phyloP scores from a whole-genome alignment of 768 basidiomycete genomes.

The Cystobasidium onofrii region DNA sequence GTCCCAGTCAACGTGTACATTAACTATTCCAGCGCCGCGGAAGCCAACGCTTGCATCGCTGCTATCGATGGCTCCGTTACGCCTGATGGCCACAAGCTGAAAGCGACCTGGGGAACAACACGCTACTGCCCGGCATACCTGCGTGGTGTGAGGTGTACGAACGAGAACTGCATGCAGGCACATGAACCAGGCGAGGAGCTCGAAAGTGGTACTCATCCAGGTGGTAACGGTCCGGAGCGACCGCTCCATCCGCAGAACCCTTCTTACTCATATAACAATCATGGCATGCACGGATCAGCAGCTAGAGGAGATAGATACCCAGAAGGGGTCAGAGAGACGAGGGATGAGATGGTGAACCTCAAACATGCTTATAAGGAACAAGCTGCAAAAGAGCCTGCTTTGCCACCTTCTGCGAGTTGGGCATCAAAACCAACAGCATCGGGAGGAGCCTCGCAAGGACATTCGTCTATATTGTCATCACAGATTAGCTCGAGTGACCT shows the following conservation, averaged over 20 bases:
- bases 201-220: constrained; percentile 54
- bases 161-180: constrained; percentile 82
- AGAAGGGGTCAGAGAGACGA: constrained; percentile 45
- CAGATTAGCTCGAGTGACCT: constrained; percentile 29
- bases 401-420: constrained; percentile 5
- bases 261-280: neutral
- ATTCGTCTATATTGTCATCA: constrained; percentile 33
- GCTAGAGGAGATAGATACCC: constrained; percentile 76
- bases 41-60: constrained; percentile 83
- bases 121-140: constrained; percentile 97
- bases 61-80: constrained; percentile 87
- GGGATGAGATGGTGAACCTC: constrained; percentile 26
- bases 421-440: constrained; percentile 31
- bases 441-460: constrained; percentile 32
- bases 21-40: constrained; percentile 86
- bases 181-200: constrained; percentile 99
- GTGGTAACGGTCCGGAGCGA: constrained; percentile 34
- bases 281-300: constrained; percentile 55
- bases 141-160: constrained; percentile 70
- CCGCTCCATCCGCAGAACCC: constrained; percentile 10
- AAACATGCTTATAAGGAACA: constrained; percentile 31
- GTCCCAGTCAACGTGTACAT: constrained; percentile 77
- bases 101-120: constrained; percentile 90
- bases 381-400: constrained; percentile 1
- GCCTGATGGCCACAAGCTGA: constrained; percentile 79